These are phyloP conservation scores for Pisolithus tinctorius DNA, from an alignment of 768 basidiomycete species.

Conservation along the genomic window DNA sequence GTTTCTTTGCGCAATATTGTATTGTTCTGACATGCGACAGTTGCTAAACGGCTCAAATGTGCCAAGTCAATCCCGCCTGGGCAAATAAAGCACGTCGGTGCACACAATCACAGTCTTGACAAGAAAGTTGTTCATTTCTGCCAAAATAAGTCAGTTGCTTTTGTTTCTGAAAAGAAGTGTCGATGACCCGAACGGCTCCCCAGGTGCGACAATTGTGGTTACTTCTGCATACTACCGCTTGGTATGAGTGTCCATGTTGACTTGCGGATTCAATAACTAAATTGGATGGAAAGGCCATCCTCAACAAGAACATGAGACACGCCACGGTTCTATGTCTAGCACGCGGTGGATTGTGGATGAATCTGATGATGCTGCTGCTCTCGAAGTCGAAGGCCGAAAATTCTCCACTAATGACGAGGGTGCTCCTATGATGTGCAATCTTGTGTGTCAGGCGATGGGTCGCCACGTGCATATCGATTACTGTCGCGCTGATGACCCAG, in stretches of 20 bases:
- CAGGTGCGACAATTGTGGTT: slow-evolving; percentile 51
- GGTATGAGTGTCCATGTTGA: slow-evolving; percentile 26
- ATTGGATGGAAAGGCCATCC: slow-evolving; percentile 34
- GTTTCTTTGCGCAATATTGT: not conserved
- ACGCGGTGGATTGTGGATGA: slow-evolving; percentile 47
- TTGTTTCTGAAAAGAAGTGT: too few species aligned
- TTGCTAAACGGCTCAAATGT: slow-evolving; percentile 45
- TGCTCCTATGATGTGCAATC: slow-evolving; percentile 51
- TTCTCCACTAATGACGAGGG: slow-evolving; percentile 45
- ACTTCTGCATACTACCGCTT: slow-evolving; percentile 51
- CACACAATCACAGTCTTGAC: slow-evolving; percentile 43
- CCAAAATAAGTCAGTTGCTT: slow-evolving; percentile 33
- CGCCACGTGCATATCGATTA: slow-evolving; percentile 48
- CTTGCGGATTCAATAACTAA: not conserved
- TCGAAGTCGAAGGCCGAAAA: slow-evolving; percentile 45
- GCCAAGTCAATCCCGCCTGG: slow-evolving; percentile 40
- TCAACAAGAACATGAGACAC: slow-evolving; percentile 50
- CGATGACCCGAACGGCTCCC: too few species aligned
- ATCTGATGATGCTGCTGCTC: slow-evolving; percentile 31
- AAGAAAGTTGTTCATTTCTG: slow-evolving; percentile 47
- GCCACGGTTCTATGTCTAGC: slow-evolving; percentile 51
- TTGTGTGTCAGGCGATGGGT: slow-evolving; percentile 43
- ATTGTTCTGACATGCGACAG: slow-evolving; percentile 18
- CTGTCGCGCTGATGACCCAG: slow-evolving; percentile 33
- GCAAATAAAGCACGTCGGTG: slow-evolving; percentile 35